Conservation (phyloP, 257 asterid species). For the Solanum arcanum region DNA sequence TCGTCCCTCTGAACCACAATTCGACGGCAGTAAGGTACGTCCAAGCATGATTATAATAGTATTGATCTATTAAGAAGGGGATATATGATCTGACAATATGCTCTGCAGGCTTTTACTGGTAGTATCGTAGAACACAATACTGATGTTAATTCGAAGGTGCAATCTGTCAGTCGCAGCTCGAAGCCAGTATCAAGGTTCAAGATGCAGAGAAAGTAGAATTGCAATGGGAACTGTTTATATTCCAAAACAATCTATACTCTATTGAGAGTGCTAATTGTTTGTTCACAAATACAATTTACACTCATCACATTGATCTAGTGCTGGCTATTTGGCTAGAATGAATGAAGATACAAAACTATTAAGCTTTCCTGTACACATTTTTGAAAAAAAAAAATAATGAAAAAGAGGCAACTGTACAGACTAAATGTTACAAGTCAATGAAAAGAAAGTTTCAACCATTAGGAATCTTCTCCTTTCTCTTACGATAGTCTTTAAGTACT, state of each 20-base stretch:
- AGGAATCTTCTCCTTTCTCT: conserved; percentile 15
- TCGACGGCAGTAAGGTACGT: conserved; percentile 11
- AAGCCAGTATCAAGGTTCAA: conserved; percentile 84
- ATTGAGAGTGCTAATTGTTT: not conserved
- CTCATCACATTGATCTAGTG: not conserved
- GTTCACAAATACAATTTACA: not conserved
- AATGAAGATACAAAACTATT: not conserved
- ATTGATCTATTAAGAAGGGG: not conserved
- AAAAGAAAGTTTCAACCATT: not conserved
- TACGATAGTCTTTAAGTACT: conserved; percentile 17
- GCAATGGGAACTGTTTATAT: not conserved
- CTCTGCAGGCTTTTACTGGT: conserved; percentile 56
- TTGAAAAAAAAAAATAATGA: not conserved
- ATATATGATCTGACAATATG: not conserved
- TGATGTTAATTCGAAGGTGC: conserved; percentile 24
- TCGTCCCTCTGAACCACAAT: not conserved
- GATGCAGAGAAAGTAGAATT: conserved; percentile 48
- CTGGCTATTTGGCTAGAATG: not conserved
- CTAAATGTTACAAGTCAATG: not conserved
- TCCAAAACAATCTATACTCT: not conserved
- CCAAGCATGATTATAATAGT: not conserved
- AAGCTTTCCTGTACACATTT: not conserved
- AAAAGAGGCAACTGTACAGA: not conserved
- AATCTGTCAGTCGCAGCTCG: conserved; percentile 23
- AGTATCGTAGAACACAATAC: conserved; percentile 50